Evolutionary conservation across 2,329 filamentous ascomycete genomes (phyloP).

Genomic region (Sclerotinia minor): DNA sequence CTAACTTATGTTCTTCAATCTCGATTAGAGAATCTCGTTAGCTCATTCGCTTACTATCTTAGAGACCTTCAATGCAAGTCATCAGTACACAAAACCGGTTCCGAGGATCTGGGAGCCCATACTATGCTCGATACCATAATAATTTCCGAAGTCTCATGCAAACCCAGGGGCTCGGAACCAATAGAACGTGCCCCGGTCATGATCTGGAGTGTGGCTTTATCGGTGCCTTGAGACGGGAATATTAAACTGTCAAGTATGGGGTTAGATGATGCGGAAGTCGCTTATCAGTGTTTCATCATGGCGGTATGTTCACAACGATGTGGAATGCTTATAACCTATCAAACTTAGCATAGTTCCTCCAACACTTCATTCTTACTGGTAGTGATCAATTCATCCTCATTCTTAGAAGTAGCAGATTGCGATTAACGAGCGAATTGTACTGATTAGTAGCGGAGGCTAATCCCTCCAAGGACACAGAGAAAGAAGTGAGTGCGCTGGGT

Average conservation of each 20-base stretch:
- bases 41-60: background rate
- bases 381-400: background rate
- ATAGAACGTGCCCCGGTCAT: background rate
- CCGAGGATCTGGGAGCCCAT: background rate
- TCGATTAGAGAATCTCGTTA: background rate
- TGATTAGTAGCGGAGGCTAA: background rate
- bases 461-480: background rate
- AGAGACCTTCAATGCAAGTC: background rate
- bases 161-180: background rate
- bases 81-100: no score
- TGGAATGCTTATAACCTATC: background rate
- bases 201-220: background rate
- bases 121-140: background rate
- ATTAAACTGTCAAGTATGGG: background rate
- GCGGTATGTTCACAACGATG: background rate
- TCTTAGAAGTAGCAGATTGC: background rate
- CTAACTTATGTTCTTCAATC: background rate
- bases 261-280: background rate
- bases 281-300: constrained; percentile 12
- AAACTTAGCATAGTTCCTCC: background rate
- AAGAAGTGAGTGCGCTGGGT: background rate
- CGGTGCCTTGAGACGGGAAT: background rate
- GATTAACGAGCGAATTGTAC: background rate
- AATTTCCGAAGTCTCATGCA: background rate
- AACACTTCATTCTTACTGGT: background rate